Base-by-base conservation (phyloP, 306 rosid genomes). In the Amphicarpaea edgeworthii region DNA sequence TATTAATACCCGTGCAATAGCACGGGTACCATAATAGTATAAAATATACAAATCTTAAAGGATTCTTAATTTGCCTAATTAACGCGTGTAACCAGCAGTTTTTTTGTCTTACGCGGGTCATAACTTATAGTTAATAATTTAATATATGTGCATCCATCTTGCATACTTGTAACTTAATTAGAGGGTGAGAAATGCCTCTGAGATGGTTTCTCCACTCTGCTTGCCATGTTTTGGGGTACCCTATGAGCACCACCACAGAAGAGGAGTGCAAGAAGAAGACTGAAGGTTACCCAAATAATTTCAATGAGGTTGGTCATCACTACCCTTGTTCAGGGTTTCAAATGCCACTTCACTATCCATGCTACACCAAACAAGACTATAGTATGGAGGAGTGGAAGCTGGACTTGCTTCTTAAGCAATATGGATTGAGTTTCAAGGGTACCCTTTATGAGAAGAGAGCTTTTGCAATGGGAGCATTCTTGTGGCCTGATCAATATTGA, bases 291-390 rank as follows among this genome's bases (percentile, higher is more conserved):
- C 75, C 84, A 6, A 76, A 49, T 21, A 55, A 55, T 10, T 5
- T 1, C 0, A 28, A 60, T 17, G 57, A 73, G 53, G 73, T 79
- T 65, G 73, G 60, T 73, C 70, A 81, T 65, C 67, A 79, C 3
- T 20, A 64, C 14, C 16, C 43, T 74, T 73, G 14, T 51, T 75
- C 85, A 17, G 86, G 79, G 38, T 90, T 92, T 72, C 87, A 88
- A 80, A 90, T 92, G 90, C 93, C 97, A 75, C 89, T 92, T 75
- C 93, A 90, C 70, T 90, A 90, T 79, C 97, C 97, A 75, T 88
- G 88, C 15, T 88, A 83, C 80, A 84, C 69, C 15, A 92, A 83
- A 82, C 58, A 65, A 0, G 96, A 92, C 5, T 90, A 90, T n/a
- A 88, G 41, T 24, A 92, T 90, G 96, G 97, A 92, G 68, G 97